A percentile compares a stretch with the other conserved stretches of the same genome.
Evolutionary conservation across 257 asterid species (phyloP).

Genomic region (Gynochthodes officinalis): DNA sequence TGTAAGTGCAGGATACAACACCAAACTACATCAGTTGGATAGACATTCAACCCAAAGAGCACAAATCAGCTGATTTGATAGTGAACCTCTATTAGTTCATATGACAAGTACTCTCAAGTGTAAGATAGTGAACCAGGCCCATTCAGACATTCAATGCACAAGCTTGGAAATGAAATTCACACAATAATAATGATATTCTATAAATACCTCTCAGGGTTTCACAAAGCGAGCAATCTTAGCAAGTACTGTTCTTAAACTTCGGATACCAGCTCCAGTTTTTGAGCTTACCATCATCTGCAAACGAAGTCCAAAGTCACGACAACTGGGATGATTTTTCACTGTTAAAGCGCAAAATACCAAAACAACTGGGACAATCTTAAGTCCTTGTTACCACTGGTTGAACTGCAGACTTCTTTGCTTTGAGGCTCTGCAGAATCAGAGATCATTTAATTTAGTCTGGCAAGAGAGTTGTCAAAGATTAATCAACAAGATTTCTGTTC

Average conservation of each 20-base stretch:
- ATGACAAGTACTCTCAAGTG: neutral
- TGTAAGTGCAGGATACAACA: neutral
- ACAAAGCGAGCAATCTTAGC: constrained; percentile 68
- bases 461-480: neutral
- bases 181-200: neutral
- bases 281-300: constrained; percentile 97
- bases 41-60: neutral
- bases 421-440: constrained; percentile 66
- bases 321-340: constrained; percentile 5
- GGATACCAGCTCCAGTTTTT: constrained; percentile 87
- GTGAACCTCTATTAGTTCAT: neutral
- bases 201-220: constrained; percentile 38
- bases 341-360: constrained; percentile 8
- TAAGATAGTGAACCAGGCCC: neutral
- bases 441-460: constrained; percentile 12
- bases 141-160: neutral
- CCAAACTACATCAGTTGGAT: neutral
- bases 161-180: neutral
- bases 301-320: constrained; percentile 4
- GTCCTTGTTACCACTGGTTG: constrained; percentile 74
- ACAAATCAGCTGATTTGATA: neutral
- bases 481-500: neutral
- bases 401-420: constrained; percentile 69
- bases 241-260: constrained; percentile 84
- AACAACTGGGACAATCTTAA: constrained; percentile 7